These are phyloP conservation scores for Rhodotorula babjevae DNA, from an alignment of 768 basidiomycete genomes.

Conservation along the genomic window DNA sequence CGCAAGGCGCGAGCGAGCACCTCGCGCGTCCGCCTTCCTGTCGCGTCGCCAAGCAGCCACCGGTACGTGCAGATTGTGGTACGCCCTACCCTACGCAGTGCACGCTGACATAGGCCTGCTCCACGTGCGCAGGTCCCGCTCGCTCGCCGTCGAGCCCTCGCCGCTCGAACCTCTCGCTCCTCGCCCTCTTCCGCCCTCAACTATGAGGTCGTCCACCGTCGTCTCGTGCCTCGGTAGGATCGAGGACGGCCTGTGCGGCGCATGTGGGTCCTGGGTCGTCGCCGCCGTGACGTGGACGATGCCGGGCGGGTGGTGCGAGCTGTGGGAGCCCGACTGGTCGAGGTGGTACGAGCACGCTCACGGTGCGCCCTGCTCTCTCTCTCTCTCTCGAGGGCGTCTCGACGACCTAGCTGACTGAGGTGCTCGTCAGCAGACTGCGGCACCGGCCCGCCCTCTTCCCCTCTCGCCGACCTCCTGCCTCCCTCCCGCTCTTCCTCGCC, in stretches of 20 bases:
- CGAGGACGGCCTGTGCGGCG: neutral
- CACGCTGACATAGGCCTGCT: no score
- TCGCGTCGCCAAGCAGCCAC: no score
- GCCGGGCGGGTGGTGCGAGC: neutral
- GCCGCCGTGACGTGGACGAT: neutral
- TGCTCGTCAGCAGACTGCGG: neutral
- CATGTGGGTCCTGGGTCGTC: neutral
- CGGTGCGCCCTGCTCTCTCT: neutral
- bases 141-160: no score
- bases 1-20: no score
- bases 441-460: neutral
- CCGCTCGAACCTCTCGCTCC: no score
- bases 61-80: no score
- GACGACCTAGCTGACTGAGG: no score
- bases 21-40: no score
- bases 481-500: neutral
- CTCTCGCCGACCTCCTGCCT: no score
- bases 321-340: neutral
- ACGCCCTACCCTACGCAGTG: no score
- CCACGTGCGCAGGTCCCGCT: no score
- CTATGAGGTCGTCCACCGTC: neutral
- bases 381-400: neutral
- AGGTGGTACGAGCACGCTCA: neutral
- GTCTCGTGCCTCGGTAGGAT: neutral
- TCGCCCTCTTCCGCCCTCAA: no score